Percentiles rank a stretch among this genome's conserved stretches.
phyloP scores from a whole-genome alignment of 2,329 filamentous ascomycete species.

The Scorias spongiosa region DNA sequence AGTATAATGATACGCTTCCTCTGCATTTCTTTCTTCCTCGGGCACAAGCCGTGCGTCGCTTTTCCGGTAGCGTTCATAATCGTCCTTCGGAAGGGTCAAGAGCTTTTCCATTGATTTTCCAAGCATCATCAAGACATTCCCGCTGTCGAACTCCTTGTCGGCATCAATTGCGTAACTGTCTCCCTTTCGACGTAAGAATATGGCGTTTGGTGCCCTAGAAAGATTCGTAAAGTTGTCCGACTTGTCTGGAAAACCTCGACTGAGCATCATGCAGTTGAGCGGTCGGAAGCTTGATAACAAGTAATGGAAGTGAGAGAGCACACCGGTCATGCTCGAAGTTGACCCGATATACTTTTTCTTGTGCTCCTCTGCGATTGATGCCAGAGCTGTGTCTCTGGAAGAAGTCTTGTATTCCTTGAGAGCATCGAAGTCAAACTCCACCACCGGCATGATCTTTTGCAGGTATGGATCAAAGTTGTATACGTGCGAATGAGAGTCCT shows the following conservation, averaged over 20 bases:
- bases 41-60: slow-evolving; percentile 51
- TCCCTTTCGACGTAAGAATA: slow-evolving; percentile 60
- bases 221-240: slow-evolving; percentile 56
- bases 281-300: slow-evolving; percentile 71
- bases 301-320: slow-evolving; percentile 82
- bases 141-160: slow-evolving; percentile 77
- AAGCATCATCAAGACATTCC: slow-evolving; percentile 78
- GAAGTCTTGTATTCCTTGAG: slow-evolving; percentile 82
- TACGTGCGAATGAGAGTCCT: slow-evolving; percentile 72
- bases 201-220: slow-evolving; percentile 56
- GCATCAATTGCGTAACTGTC: slow-evolving; percentile 78
- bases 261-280: slow-evolving; percentile 52
- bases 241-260: slow-evolving; percentile 46
- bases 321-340: slow-evolving; percentile 88
- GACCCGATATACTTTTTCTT: slow-evolving; percentile 79
- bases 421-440: slow-evolving; percentile 82
- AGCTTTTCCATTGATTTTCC: slow-evolving; percentile 96
- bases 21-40: slow-evolving; percentile 54
- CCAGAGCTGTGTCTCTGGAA: slow-evolving; percentile 61
- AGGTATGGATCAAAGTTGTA: slow-evolving; percentile 97
- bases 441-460: slow-evolving; percentile 78
- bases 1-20: slow-evolving; percentile 78
- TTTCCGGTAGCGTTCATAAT: slow-evolving; percentile 73
- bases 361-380: slow-evolving; percentile 49
- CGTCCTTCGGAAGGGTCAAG: slow-evolving; percentile 63